Base-by-base conservation (phyloP, 371 early-diverging fungal genomes). In the Zychaea mexicana region DNA sequence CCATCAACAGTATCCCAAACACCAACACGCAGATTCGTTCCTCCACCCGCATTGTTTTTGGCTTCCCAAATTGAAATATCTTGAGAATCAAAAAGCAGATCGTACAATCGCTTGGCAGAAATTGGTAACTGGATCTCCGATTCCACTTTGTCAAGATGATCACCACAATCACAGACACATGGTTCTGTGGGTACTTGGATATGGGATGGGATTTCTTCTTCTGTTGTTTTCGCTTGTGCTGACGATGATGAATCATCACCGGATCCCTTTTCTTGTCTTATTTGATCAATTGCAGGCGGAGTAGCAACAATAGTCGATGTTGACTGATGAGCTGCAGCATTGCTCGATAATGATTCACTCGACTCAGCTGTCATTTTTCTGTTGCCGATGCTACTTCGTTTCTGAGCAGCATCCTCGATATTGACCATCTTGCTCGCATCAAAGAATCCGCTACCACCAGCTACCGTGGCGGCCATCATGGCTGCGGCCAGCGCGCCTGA, bases 81-180 rank as follows among this genome's bases (percentile, higher is more conserved):
- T 26, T 75, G 67, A 8, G 74, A 77, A 10, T 13, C 54, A 71
- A 89, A 92, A 24, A 92, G 57, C 22, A 86, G 45, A 0, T 88
- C 85, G 56, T 76, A 89, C 22, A 89, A 45, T 21, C 73, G 72
- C 65, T 88, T 90, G 22, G 91, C 90, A 5, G 90, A 79, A 10
- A 88, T 65, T 1, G 74, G 71, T 4, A 89, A 68, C 22, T 81
- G 78, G 13, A 82, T 71, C 28, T 90, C 87, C 15, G 74, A 59
- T 46, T 88, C 90, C 15, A 78, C 52, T 60, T 85, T 85, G 49
- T 92, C 92, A 24, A 85, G 66, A 67, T 92, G 92, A 27, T 84
- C 85, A 45, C 83, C 77, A 68, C 92, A 92, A 12, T 78, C 84
- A 59, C 92, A 92, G 6, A 62, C 49, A 1, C 79, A 74, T 8